Base-by-base conservation (phyloP, 306 rosid species). In the Sesbania bispinosa region DNA sequence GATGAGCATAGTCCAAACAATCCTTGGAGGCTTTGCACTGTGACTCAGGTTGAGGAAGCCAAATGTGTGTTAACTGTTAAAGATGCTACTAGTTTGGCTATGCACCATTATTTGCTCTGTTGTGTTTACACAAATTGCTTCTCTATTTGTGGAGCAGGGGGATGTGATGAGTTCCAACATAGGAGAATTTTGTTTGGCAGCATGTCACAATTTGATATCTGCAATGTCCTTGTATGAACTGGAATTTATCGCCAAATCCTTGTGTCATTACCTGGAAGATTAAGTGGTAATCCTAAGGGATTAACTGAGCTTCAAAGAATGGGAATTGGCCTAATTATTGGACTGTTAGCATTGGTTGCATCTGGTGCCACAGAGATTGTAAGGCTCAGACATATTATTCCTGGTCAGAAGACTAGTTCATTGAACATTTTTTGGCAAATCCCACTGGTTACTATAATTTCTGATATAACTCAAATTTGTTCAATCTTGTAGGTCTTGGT, bases 41-140 rank as follows among this genome's bases (percentile, higher is more conserved):
- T 85, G 62, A 85, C 86, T 4, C 85, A 85, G 36, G 89, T 85
- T 1, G 89, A 85, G 69, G 89, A 85, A 76, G 80, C 86, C 48
- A 85, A 85, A 52, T 82, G 89, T 5, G 77, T 85, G 0, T 51
- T 82, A 0, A 76, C n/a, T n/a, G n/a, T n/a, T n/a, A n/a, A n/a
- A 75, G 73, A 82, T 85, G 89, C 29, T 85, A 18, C 89, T 86
- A 4, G 75, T 85, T 51, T 85, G 89, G 89, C 55, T 79, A n/a
- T 85, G 89, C 79, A 85, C 89, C 5, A 85, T 85, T 10, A 76
- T 85, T 19, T 85, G 82, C 79, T 85, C 89, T 0, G 83, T 85
- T 19, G 81, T 82, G n/a, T 85, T 85, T 26, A 80, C 89, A 7
- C 85, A 85, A 52, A 85, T 85, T 86, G 89, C 89, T 59, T 85